Evolutionary conservation across 305 asterid species (phyloP), one percentile per base, ranked within the genome.

Genomic region (Caryopteris hybrid): DNA sequence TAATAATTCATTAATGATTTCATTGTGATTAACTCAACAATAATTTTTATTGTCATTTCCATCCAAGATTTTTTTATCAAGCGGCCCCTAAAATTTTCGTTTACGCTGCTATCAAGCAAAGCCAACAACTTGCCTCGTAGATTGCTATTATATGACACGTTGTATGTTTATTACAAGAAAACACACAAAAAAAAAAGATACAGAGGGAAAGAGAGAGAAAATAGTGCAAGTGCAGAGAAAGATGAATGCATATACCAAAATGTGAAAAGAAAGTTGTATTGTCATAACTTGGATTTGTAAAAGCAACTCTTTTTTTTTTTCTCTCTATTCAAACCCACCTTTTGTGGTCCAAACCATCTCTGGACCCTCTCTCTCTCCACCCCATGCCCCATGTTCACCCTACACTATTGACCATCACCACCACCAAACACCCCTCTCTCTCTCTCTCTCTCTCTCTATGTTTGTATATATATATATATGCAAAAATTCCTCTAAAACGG

Each of bases 341-440:
- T 55, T n/a, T 39, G 69, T 79, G 80, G 87, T 71, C 85, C 86
- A 84, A 64, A 36, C 69, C 51, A 27, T 48, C 50, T 18, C 54
- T 67, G 81, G 81, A 18, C 36, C 29, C 65, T 25, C 13, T 6
- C 59, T 29, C 31, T 6, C n/a, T n/a, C n/a, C n/a, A 10, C 3
- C 80, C 64, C 70, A 25, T 82, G 89, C 78, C 79, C 67, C 78
- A 72, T 27, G 74, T 82, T 85, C 80, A 64, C 86, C 86, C 86
- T 73, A 77, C 95, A 83, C 17, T 58, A 66, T 25, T n/a, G 31
- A 25, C 31, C 31, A 25, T 25, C 31, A 25, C n/a, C n/a, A n/a
- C n/a, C n/a, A n/a, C n/a, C n/a, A n/a, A n/a, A n/a, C n/a, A n/a
- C n/a, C n/a, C n/a, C n/a, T n/a, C n/a, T n/a, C n/a, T 17, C 43